Evolutionary conservation across 352 stramenopile genomes (phyloP).

Genomic region (Globisporangium cederbergense): DNA sequence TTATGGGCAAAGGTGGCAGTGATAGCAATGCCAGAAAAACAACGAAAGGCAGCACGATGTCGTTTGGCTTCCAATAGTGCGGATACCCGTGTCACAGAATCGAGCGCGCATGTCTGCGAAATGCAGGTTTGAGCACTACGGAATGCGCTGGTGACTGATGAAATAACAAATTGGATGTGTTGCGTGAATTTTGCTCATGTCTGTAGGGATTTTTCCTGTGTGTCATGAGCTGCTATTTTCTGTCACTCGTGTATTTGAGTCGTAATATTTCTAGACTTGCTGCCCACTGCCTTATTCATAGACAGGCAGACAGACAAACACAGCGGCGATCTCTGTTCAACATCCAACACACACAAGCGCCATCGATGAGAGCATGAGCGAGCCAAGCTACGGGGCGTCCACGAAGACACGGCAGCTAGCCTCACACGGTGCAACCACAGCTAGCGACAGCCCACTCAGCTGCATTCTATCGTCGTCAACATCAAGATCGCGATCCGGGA

Average conservation of each 20-base stretch:
- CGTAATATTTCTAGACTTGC: too few species aligned
- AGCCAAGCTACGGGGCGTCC: not conserved
- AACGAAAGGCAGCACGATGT: constrained; percentile 10
- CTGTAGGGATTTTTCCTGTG: too few species aligned
- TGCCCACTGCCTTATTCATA: too few species aligned
- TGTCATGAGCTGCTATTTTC: too few species aligned
- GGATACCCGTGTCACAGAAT: not conserved
- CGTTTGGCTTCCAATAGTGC: constrained; percentile 13
- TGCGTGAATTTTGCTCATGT: too few species aligned
- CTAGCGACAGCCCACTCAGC: not conserved
- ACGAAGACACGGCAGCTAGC: not conserved
- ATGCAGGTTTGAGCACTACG: not conserved
- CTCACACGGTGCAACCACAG: not conserved
- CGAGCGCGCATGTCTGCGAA: not conserved
- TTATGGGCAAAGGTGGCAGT: constrained; percentile 17
- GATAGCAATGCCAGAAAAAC: not conserved
- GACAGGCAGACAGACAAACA: too few species aligned
- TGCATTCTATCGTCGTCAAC: not conserved
- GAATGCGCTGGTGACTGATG: not conserved
- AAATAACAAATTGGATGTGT: too few species aligned
- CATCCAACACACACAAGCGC: too few species aligned
- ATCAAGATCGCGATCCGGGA: not conserved
- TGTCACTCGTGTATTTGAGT: too few species aligned
- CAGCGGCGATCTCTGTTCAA: too few species aligned
- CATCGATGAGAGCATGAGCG: constrained; percentile 2